phyloP scores from a whole-genome alignment of 371 early-diverging fungal species.

The Circinella umbellata region DNA sequence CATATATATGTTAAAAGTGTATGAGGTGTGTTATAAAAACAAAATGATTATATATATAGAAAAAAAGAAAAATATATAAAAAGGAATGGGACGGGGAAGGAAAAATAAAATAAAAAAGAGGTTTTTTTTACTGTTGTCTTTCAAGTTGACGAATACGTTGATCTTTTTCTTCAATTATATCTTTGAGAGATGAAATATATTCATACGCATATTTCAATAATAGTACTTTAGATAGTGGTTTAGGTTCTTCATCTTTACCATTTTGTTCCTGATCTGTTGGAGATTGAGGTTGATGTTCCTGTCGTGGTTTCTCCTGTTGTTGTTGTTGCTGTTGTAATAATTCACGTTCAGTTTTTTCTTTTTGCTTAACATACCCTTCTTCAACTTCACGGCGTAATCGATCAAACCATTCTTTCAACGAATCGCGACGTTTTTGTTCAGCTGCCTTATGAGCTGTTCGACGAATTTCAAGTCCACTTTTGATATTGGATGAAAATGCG shows the following conservation, averaged over 20 bases:
- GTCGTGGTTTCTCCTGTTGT: not conserved
- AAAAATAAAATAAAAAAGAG: not conserved
- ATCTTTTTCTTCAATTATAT: slow-evolving; percentile 33
- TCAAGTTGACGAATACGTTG: slow-evolving; percentile 17
- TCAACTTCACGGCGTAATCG: slow-evolving; percentile 73
- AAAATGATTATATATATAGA: too few species aligned
- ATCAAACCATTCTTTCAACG: slow-evolving; percentile 86
- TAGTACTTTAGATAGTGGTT: slow-evolving; percentile 55
- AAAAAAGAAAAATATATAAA: not conserved
- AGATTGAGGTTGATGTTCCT: not conserved
- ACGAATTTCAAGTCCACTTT: slow-evolving; percentile 74
- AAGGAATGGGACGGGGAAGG: not conserved
- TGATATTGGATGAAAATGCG: slow-evolving; percentile 69
- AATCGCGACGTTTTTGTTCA: slow-evolving; percentile 92
- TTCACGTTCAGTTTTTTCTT: slow-evolving; percentile 9
- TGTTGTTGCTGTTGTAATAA: not conserved
- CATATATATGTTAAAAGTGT: slow-evolving; percentile 5
- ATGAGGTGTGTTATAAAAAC: not conserved
- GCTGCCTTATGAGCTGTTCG: slow-evolving; percentile 89
- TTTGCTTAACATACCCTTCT: slow-evolving; percentile 58
- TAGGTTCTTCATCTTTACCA: slow-evolving; percentile 18
- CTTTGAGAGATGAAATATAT: slow-evolving; percentile 59
- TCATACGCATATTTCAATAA: slow-evolving; percentile 59
- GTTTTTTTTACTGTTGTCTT: not conserved
- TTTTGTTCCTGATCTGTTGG: not conserved